Base-by-base conservation (phyloP, 208 protist species). In the Leishmania lainsoni region DNA sequence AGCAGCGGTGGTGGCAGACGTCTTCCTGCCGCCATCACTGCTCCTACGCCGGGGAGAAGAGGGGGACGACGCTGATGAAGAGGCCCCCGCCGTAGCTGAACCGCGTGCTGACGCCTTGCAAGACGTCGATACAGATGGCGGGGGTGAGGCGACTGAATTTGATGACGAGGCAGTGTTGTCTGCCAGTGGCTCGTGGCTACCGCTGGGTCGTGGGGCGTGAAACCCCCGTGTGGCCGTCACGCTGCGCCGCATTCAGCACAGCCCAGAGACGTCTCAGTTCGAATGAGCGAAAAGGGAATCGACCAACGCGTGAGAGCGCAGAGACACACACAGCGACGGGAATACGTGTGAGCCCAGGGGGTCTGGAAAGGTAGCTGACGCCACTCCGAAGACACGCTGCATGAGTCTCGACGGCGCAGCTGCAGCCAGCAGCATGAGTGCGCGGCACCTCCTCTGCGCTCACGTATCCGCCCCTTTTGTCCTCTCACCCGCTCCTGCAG, bases 171-270 rank as follows among this genome's bases (percentile, higher is more conserved):
- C 39, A 45, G 56, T 63, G 3, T 63, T 17, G 32, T 61, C 69
- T 16, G 59, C 49, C 20, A 68, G 45, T 32, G 59, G n/a, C 22
- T 69, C 49, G 51, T 70, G 59, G 48, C 78, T 83, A 42, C 74
- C 61, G 59, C 85, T 84, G 29, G 65, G 65, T 6, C 89, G 82
- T 48, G 91, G 91, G 1, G 91, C 83, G 22, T 90, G 81, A 83
- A 94, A 94, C 58, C 87, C 87, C 22, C 82, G 76, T 42, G 84
- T 65, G 39, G 80, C 73, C 14, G 90, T 75, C 26, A 90, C 17
- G 35, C 86, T 92, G 51, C 85, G 86, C 6, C 89, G 86, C 91
- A 94, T 94, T 39, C 17, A 12, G 14, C 22, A 9, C 1, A n/a
- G 6, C 4, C 1, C 29, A 76, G 48, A 58, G 29, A 76, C 48